These are phyloP conservation scores for Thymus quinquecostatus DNA, from an alignment of 257 asterid genomes.

Conservation along the genomic window DNA sequence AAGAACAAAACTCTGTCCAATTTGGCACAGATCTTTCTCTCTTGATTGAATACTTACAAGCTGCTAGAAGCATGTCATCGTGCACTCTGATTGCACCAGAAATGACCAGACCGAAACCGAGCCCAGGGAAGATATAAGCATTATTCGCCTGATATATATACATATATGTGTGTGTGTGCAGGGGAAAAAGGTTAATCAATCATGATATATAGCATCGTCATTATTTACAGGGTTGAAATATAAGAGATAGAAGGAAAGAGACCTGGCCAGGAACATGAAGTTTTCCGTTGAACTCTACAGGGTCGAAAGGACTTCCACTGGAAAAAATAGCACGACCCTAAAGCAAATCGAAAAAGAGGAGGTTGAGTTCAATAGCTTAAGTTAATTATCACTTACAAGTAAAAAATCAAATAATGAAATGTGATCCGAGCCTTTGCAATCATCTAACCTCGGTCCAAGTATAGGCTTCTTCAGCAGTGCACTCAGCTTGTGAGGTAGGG, in stretches of 20 bases:
- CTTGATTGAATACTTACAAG: conserved; percentile 59
- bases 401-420: background rate
- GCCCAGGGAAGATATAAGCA: conserved; percentile 92
- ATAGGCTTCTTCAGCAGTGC: conserved; percentile 98
- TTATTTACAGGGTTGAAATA: background rate
- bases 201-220: background rate
- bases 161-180: background rate
- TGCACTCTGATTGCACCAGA: conserved; percentile 93
- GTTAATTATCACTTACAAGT: background rate
- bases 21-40: background rate
- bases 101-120: conserved; percentile 90
- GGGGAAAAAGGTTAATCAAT: background rate
- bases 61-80: conserved; percentile 94
- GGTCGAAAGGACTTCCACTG: conserved; percentile 93
- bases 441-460: conserved; percentile 79
- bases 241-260: conserved; percentile 1
- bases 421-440: background rate
- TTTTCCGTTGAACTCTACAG: conserved; percentile 72
- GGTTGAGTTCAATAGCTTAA: conserved; percentile 1
- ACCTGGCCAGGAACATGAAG: conserved; percentile 82
- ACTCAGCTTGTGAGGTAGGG: conserved; percentile 97
- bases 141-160: conserved; percentile 74
- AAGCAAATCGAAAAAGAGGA: conserved; percentile 18
- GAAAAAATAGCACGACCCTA: conserved; percentile 90
- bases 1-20: background rate